Conservation (phyloP, 2,329 filamentous ascomycete genomes). For the Xylaria sp. region DNA sequence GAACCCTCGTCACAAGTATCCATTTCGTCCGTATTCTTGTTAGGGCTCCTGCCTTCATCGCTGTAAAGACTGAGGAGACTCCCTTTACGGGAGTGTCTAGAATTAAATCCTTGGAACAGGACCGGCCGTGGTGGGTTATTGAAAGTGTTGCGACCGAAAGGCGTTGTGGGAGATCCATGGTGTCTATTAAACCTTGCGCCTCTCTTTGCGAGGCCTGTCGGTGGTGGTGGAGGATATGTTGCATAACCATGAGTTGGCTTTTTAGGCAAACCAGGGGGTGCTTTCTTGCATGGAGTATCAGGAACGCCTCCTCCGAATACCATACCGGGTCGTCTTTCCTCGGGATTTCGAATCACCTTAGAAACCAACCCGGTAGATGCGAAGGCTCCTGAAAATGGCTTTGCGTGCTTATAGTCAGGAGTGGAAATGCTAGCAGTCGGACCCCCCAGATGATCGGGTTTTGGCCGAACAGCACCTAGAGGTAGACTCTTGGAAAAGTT, state of each 20-base stretch:
- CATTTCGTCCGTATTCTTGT: slow-evolving; percentile 46
- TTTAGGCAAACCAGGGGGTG: slow-evolving; percentile 16
- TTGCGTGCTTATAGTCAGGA: slow-evolving; percentile 77
- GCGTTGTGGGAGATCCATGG: slow-evolving; percentile 80
- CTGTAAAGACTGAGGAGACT: slow-evolving; percentile 84
- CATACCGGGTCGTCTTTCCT: slow-evolving; percentile 65
- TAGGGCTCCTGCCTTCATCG: slow-evolving; percentile 69
- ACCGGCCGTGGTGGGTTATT: slow-evolving; percentile 65
- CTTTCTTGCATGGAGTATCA: slow-evolving; percentile 93
- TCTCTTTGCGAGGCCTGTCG: slow-evolving; percentile 62
- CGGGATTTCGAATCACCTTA: slow-evolving; percentile 86
- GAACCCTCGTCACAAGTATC: slow-evolving; percentile 63
- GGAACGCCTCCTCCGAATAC: slow-evolving; percentile 69
- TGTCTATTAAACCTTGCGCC: slow-evolving; percentile 68
- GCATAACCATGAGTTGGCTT: slow-evolving; percentile 68
- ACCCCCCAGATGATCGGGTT: slow-evolving; percentile 27
- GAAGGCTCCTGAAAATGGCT: slow-evolving; percentile 81
- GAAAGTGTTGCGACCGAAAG: slow-evolving; percentile 69
- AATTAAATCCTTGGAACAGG: slow-evolving; percentile 66
- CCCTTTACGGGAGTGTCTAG: slow-evolving; percentile 55
- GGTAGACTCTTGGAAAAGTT: slow-evolving; percentile 80
- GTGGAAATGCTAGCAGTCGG: slow-evolving; percentile 64
- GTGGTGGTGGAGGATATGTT: slow-evolving; percentile 62
- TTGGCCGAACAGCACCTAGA: slow-evolving; percentile 39
- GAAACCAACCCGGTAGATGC: slow-evolving; percentile 94